Percentiles rank a stretch among this genome's conserved stretches.
Conservation (phyloP, 352 stramenopile species). For the Sclerospora graminicola region DNA sequence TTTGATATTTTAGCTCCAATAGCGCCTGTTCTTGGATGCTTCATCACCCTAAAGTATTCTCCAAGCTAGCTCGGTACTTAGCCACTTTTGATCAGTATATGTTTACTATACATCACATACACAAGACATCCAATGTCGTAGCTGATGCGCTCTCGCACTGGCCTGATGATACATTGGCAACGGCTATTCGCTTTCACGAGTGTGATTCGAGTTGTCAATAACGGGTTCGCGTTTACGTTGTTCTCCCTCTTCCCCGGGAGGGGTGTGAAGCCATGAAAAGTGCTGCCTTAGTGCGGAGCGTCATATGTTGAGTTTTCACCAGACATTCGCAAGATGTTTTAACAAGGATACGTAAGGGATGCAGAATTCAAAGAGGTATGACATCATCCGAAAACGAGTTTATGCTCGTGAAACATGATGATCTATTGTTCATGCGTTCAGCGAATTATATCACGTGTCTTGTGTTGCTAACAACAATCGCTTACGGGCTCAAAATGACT, state of each 20-base stretch:
- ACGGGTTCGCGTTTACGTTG: not conserved
- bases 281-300: no score
- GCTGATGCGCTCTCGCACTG: constrained; percentile 4
- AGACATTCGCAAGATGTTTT: not conserved
- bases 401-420: not conserved
- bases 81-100: not conserved
- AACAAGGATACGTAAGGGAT: not conserved
- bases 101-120: not conserved
- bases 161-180: no score
- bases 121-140: not conserved
- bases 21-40: constrained; percentile 1
- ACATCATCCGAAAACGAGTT: not conserved
- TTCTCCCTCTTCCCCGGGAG: not conserved
- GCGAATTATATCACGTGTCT: not conserved
- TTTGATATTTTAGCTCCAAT: constrained; percentile 5
- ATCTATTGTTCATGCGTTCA: not conserved
- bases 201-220: not conserved
- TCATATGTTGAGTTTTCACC: not conserved
- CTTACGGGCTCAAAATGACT: not conserved
- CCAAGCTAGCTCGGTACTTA: not conserved
- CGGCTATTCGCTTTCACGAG: not conserved
- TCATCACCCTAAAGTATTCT: not conserved
- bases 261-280: no score
- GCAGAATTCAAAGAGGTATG: not conserved
- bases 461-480: not conserved